phyloP scores from a whole-genome alignment of 1,139 yeast species.

The Protomyces arabidopsidicola region DNA sequence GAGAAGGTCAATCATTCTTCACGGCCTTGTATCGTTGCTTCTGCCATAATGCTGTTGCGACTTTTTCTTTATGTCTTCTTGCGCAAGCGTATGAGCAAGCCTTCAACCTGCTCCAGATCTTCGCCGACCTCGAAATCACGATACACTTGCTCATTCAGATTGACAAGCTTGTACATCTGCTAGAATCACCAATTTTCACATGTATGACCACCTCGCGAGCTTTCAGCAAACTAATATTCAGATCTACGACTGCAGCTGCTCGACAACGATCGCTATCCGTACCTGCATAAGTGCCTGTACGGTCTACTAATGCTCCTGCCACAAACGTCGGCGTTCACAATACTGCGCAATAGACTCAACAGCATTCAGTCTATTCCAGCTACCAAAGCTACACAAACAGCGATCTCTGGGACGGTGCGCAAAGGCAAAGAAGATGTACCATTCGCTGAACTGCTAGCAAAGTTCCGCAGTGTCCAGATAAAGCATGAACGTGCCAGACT shows the following conservation, averaged over 20 bases:
- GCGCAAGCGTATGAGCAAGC: slow-evolving; percentile 90
- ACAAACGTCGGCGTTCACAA: slow-evolving; percentile 86
- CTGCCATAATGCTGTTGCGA: slow-evolving; percentile 87
- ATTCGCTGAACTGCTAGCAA: slow-evolving; percentile 58
- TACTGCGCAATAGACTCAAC: slow-evolving; percentile 69
- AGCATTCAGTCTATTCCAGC: slow-evolving; percentile 48
- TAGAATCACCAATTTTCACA: slow-evolving; percentile 87
- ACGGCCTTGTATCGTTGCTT: slow-evolving; percentile 78
- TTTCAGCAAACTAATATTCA: background rate
- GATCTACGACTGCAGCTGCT: slow-evolving; percentile 71
- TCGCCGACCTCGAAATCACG: slow-evolving; percentile 70
- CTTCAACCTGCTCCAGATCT: slow-evolving; percentile 66
- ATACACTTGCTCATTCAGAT: slow-evolving; percentile 69
- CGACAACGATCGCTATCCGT: slow-evolving; percentile 81
- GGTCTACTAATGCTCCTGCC: slow-evolving; percentile 93
- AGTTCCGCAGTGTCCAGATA: slow-evolving; percentile 58
- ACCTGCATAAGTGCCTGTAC: slow-evolving; percentile 77
- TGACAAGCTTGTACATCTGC: slow-evolving; percentile 71
- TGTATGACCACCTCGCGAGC: slow-evolving; percentile 39
- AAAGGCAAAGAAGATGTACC: slow-evolving; percentile 34
- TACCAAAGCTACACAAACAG: slow-evolving; percentile 34
- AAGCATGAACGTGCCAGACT: slow-evolving; percentile 45
- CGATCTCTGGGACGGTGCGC: slow-evolving; percentile 19
- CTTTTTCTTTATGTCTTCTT: slow-evolving; percentile 74
- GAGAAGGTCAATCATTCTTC: slow-evolving; percentile 62